These are phyloP conservation scores for Ceratocystiopsis brevicomis DNA, from an alignment of 2,329 filamentous ascomycete species.

Conservation along the genomic window DNA sequence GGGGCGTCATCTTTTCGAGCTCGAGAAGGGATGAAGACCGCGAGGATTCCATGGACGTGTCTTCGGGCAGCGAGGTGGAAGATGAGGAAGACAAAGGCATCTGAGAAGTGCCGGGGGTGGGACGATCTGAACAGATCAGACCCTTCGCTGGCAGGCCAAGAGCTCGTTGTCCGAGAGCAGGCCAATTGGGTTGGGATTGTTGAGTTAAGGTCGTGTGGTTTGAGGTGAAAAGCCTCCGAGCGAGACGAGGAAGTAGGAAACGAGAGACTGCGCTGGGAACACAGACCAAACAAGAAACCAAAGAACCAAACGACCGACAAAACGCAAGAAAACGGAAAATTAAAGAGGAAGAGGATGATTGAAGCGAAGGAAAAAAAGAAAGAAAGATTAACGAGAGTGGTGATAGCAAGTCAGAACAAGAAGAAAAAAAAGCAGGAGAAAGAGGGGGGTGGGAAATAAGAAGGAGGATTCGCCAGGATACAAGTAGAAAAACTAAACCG, in stretches of 20 bases:
- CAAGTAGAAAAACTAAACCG: background rate
- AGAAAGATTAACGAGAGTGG: background rate
- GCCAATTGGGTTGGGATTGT: background rate
- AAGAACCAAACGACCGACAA: background rate
- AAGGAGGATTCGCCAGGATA: background rate
- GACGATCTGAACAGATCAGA: no score
- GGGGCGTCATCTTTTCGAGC: slow-evolving; percentile 6
- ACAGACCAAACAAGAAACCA: background rate
- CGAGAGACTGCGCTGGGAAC: background rate
- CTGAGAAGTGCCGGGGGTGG: background rate
- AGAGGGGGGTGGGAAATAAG: background rate
- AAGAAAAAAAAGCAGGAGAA: background rate
- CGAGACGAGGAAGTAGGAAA: background rate
- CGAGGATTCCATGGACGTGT: slow-evolving; percentile 7
- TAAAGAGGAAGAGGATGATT: background rate
- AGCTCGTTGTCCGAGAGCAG: no score
- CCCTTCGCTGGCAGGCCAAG: no score
- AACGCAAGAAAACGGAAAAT: background rate
- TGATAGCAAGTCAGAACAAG: background rate
- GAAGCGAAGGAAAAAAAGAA: background rate
- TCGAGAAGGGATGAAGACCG: slow-evolving; percentile 7
- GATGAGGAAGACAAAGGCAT: no score
- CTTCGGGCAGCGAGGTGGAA: background rate
- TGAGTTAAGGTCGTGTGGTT: background rate
- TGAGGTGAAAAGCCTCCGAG: background rate